These are phyloP conservation scores for Boletales sp. DNA, from an alignment of 768 basidiomycete genomes.

Conservation along the genomic window DNA sequence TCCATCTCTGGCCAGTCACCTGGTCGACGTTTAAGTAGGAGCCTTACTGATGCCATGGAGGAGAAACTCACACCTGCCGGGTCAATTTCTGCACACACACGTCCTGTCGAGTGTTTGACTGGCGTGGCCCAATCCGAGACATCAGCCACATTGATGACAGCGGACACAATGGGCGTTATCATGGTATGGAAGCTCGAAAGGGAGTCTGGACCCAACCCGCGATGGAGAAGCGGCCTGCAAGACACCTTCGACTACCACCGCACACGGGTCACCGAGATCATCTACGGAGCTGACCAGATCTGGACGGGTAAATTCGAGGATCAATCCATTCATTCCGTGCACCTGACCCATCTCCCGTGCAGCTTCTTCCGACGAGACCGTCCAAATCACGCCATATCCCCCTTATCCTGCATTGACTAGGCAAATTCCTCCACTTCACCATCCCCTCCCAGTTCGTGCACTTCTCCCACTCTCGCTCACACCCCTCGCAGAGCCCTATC, in stretches of 20 bases:
- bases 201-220: slow-evolving; percentile 36
- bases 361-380: slow-evolving; percentile 91
- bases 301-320: slow-evolving; percentile 70
- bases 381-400: slow-evolving; percentile 55
- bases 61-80: slow-evolving; percentile 49
- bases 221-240: slow-evolving; percentile 50
- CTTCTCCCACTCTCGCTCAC: slow-evolving; percentile 67
- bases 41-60: slow-evolving; percentile 47
- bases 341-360: slow-evolving; percentile 3
- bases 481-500: slow-evolving; percentile 63
- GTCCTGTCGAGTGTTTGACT: slow-evolving; percentile 80
- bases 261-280: slow-evolving; percentile 76
- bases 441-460: slow-evolving; percentile 65
- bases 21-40: slow-evolving; percentile 44
- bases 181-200: slow-evolving; percentile 69
- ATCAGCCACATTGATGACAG: slow-evolving; percentile 65
- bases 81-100: slow-evolving; percentile 78
- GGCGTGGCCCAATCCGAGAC: slow-evolving; percentile 47
- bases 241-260: slow-evolving; percentile 70
- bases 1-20: not conserved
- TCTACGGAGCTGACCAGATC: slow-evolving; percentile 62
- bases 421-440: slow-evolving; percentile 50
- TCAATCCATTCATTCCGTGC: not conserved
- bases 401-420: slow-evolving; percentile 29
- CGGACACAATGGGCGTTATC: slow-evolving; percentile 90